phyloP scores from a whole-genome alignment of 345 rosid genomes.

The Acer saccharum region DNA sequence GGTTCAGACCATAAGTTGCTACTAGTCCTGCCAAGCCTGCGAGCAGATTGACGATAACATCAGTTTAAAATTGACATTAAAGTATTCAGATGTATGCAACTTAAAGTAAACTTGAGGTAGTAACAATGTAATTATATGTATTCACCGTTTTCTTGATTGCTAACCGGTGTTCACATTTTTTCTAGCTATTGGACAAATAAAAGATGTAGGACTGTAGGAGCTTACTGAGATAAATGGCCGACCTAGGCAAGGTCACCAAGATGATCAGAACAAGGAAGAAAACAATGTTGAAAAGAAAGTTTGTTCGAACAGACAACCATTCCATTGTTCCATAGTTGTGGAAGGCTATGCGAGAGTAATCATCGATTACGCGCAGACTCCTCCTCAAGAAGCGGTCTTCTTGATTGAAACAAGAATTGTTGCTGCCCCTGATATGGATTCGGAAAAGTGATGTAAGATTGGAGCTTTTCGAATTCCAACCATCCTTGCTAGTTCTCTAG shows the following conservation, averaged over 20 bases:
- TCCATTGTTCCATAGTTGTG: constrained; percentile 79
- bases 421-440: constrained; percentile 70
- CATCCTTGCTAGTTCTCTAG: constrained; percentile 92
- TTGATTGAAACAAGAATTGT: constrained; percentile 71
- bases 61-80: constrained; percentile 2
- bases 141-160: background rate
- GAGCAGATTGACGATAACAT: constrained; percentile 1
- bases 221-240: constrained; percentile 74
- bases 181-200: background rate
- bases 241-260: constrained; percentile 71
- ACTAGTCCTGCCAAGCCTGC: constrained; percentile 72
- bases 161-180: background rate
- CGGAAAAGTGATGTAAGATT: constrained; percentile 82
- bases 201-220: constrained; percentile 11
- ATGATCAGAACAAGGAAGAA: constrained; percentile 74
- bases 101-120: constrained; percentile 5
- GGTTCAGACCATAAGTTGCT: constrained; percentile 63
- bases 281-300: constrained; percentile 77
- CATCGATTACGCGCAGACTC: constrained; percentile 49
- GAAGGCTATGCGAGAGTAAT: constrained; percentile 66
- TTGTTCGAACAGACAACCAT: constrained; percentile 81
- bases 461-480: constrained; percentile 79
- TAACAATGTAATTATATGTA: background rate
- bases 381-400: constrained; percentile 59
- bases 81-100: background rate